These are phyloP conservation scores for Mikania micrantha DNA, from an alignment of 129 eudicot genomes.

Conservation along the genomic window DNA sequence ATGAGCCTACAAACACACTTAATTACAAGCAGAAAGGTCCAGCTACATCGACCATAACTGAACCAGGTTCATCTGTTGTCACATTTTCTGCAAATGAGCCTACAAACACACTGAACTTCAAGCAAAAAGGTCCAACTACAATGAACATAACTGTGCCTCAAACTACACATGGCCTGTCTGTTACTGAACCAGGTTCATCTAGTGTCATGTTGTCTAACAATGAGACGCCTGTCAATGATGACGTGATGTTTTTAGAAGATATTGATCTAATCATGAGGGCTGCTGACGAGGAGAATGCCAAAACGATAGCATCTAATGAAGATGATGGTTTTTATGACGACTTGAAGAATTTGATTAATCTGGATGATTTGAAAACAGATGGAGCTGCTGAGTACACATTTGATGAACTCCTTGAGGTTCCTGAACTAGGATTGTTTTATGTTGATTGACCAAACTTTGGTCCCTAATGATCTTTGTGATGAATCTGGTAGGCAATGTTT, in stretches of 20 bases:
- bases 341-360: conserved; percentile 3
- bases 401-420: neutral
- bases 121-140: neutral
- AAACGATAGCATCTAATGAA: neutral
- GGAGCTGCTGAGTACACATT: neutral
- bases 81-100: no score
- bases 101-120: no score
- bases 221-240: no score
- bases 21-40: neutral
- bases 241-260: no score
- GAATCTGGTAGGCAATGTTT: neutral
- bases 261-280: no score
- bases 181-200: neutral
- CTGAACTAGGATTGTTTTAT: neutral
- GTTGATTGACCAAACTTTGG: conserved; percentile 22
- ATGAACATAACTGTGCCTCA: neutral
- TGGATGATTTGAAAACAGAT: neutral
- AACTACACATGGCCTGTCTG: neutral
- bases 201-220: neutral
- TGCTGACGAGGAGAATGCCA: no score
- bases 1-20: neutral
- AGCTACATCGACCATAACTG: neutral
- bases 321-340: conserved; percentile 1
- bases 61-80: no score
- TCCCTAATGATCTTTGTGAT: neutral